Evolutionary conservation across 495 filamentous ascomycete species (phyloP).

Genomic region (Talaromyces stipitatus): DNA sequence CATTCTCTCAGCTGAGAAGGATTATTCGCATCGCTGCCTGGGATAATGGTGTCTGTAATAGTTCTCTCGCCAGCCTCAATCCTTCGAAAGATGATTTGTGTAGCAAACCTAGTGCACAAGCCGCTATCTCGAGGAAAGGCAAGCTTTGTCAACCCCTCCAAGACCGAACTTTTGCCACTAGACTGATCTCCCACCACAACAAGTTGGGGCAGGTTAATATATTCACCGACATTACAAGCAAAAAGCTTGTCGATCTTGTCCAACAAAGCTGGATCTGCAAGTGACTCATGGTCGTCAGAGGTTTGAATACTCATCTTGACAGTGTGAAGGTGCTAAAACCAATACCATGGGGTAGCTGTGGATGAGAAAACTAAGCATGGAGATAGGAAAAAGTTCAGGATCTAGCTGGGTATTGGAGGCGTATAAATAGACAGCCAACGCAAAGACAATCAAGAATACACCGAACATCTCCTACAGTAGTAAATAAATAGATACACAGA

Average conservation of each 20-base stretch:
- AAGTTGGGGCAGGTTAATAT: conserved; percentile 29
- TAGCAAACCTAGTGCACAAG: conserved; percentile 39
- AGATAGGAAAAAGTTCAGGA: no score
- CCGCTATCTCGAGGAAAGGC: conserved; percentile 34
- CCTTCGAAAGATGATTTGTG: conserved; percentile 42
- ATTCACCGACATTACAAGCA: conserved; percentile 33
- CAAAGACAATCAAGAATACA: no score
- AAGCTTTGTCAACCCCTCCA: conserved; percentile 37
- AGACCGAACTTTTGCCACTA: conserved; percentile 37
- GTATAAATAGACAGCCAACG: no score
- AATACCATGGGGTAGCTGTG: no score
- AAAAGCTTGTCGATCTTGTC: conserved; percentile 37
- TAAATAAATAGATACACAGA: no score
- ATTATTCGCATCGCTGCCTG: conserved; percentile 15
- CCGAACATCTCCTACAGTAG: no score
- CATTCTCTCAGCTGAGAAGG: conserved; percentile 18
- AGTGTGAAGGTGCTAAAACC: no score
- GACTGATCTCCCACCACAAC: conserved; percentile 38
- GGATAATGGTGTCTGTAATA: conserved; percentile 20
- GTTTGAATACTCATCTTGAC: neutral
- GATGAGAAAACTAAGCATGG: no score
- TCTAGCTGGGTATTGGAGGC: no score
- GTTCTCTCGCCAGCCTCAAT: neutral
- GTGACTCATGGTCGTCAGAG: neutral
- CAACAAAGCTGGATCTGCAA: conserved; percentile 26